phyloP scores from a whole-genome alignment of 1,284 basidiomycete species.

The Cryptococcus jaspeensis region DNA sequence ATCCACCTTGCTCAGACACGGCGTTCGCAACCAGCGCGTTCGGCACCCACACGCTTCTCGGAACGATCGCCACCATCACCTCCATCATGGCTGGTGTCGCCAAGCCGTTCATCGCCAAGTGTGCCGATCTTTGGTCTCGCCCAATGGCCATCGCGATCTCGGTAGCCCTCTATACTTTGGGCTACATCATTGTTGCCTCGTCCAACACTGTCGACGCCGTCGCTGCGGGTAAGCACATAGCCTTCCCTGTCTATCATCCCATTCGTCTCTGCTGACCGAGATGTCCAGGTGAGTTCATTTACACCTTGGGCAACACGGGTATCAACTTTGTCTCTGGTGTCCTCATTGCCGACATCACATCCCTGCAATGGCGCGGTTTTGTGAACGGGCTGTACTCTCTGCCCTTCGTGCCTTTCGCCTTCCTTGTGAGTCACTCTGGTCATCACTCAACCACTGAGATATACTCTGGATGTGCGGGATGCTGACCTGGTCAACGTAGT shows the following conservation, averaged over 20 bases:
- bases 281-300: too few species aligned
- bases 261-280: too few species aligned
- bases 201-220: constrained; percentile 35
- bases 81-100: constrained; percentile 42
- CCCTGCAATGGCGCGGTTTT: constrained; percentile 71
- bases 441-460: too few species aligned
- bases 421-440: too few species aligned
- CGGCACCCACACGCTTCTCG: constrained; percentile 43
- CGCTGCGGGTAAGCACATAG: constrained; percentile 39
- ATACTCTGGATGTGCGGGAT: too few species aligned
- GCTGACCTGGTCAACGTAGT: too few species aligned
- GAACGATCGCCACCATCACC: constrained; percentile 42
- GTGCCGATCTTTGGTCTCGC: constrained; percentile 37
- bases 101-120: constrained; percentile 45
- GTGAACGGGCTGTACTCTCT: constrained; percentile 66
- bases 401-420: constrained; percentile 57
- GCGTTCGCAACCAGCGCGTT: constrained; percentile 46
- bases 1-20: constrained; percentile 14
- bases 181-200: constrained; percentile 40
- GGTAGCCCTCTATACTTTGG: constrained; percentile 40
- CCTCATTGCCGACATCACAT: constrained; percentile 67
- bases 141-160: constrained; percentile 27
- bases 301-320: too few species aligned
- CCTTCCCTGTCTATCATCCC: too few species aligned
- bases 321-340: too few species aligned